Evolutionary conservation across 371 early-diverging fungal genomes (phyloP), one percentile per base, ranked within the genome.

Genomic region (Mortierella sp.): DNA sequence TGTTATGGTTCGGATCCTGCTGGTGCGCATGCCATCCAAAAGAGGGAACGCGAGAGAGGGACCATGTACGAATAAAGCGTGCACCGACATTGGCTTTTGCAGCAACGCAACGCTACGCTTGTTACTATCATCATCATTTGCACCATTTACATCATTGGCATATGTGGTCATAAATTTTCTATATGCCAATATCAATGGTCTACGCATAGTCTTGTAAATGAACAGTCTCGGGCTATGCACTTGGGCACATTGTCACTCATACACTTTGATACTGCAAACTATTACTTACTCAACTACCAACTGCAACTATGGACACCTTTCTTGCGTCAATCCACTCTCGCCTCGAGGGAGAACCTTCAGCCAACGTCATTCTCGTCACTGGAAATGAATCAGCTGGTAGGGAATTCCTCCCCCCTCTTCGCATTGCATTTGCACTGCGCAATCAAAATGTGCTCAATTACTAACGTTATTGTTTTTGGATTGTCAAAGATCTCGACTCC

Each of bases 301-400:
- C 55, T 45, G 45, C 63, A 47, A 55, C 65, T 40, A 74, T 79
- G 71, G 64, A 79, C 72, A 60, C 33, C 16, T 80, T 71, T 58
- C 75, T 80, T 33, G 24, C 64, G 1, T 45, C 69, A 11, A 62
- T 71, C 43, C 69, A 65, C 13, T 24, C 75, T 15, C 75, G 75
- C 50, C 69, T 80, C 28, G 62, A 67, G 19, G 13, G 33, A 0
- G 81, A 80, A 50, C 68, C 75, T 13, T 24, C 38, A 6, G 43
- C 75, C 0, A 38, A 58, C 6, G 75, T 86, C 59, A 74, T 83
- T 38, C 55, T 93, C 48, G 90, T 92, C 47, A 85, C 88, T 33
- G 94, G 94, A 50, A 94, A 94, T 61, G 94, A 94, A 71, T 90
- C 93, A 8, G 92, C 91, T 33, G 94, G 92, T 91, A 84, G 52